A percentile compares a stretch with the other conserved stretches of the same genome.
phyloP scores from a whole-genome alignment of 129 eudicot genomes.

The Kitagawia praeruptora region DNA sequence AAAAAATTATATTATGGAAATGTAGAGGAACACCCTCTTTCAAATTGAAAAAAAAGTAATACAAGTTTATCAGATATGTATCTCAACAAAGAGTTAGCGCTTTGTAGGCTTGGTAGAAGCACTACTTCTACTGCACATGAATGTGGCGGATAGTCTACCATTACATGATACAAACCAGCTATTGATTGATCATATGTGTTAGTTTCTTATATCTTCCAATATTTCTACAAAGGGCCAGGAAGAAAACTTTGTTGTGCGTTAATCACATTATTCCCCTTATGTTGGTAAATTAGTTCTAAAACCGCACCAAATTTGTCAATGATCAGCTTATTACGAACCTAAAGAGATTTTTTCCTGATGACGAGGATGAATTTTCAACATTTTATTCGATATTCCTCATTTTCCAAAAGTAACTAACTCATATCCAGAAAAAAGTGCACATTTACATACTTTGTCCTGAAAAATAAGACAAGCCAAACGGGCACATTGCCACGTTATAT shows the following conservation, averaged over 20 bases:
- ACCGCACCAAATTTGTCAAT: not conserved
- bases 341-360: not conserved
- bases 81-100: not conserved
- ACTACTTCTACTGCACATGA: not conserved
- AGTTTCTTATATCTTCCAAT: not conserved
- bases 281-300: not conserved
- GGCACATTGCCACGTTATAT: not conserved
- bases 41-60: not conserved
- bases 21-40: not conserved
- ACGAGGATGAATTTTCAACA: not conserved
- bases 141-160: not conserved
- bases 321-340: not conserved
- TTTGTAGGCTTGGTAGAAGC: not conserved
- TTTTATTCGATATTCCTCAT: no score
- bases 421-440: no score
- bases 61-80: not conserved
- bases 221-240: not conserved
- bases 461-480: no score
- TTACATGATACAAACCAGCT: not conserved
- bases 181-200: not conserved
- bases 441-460: no score
- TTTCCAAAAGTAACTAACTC: no score
- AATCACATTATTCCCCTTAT: not conserved
- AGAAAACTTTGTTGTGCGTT: not conserved
- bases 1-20: not conserved